Base-by-base conservation (phyloP, 2,329 filamentous ascomycete genomes). In the Piedraia hortae region DNA sequence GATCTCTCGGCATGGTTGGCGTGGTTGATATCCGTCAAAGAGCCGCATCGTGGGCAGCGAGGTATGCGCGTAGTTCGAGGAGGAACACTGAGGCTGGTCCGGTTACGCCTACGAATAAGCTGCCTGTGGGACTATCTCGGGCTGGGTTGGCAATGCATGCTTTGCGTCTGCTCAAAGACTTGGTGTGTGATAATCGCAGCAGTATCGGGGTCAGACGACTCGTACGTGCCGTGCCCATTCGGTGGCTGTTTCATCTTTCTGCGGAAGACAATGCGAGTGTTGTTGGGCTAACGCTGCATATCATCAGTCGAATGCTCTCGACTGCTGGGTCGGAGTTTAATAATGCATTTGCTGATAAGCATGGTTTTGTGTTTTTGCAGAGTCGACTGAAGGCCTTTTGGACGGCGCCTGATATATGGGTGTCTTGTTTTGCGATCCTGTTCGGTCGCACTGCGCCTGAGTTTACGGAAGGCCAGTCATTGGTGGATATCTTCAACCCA, bases 221-320 rank as follows among this genome's bases (percentile, higher is more conserved):
- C 51, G 75, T 78, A 4, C 73, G 71, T 38, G 88, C 82, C 1
- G 82, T 97, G 5, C 91, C 82, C 11, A 90, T 89, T 34, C 90
- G 90, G 58, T 44, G 40, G 41, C 31, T 45, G 3, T 51, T 97
- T 8, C 89, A 91, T 43, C 59, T 97, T 8, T 56, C 93, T 22
- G 75, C 75, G 5, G 80, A 91, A 40, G 64, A 74, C 28, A 73
- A 93, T 27, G 58, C 73, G 4, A 70, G 78, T 32, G 68, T 89
- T 11, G 70, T 91, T 6, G 56, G 78, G 8, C 59, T 78, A 22
- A 75, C 74, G 8, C 61, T 66, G 32, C 80, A 72, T 37, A 82
- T 97, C 23, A 51, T 97, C 12, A 69, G 77, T 12, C 65, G 78
- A 16, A 57, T 91, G 3, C 53, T 97, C 4, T 63, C 82, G n/a